Percentiles rank a stretch among this genome's conserved stretches.
These are phyloP conservation scores for Entoloma clypeatum DNA, from an alignment of 1,284 basidiomycete species.

Conservation along the genomic window DNA sequence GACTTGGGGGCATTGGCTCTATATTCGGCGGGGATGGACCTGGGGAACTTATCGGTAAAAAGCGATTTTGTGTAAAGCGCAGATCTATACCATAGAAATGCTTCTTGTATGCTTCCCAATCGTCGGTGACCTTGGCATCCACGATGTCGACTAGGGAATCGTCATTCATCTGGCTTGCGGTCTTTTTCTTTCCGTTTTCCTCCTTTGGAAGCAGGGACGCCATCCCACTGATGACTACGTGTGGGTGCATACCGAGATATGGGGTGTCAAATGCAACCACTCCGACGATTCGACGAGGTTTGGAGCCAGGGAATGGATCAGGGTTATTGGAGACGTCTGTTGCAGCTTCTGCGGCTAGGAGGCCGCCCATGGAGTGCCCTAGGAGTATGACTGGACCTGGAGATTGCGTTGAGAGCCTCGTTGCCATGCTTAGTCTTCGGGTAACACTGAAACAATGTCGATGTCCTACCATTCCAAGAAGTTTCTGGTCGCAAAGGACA, in stretches of 20 bases:
- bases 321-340: conserved; percentile 36
- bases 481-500: conserved; percentile 44
- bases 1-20: conserved; percentile 15
- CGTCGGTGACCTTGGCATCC: conserved; percentile 40
- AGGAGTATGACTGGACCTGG: conserved; percentile 51
- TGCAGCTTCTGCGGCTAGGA: conserved; percentile 52
- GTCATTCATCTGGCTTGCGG: conserved; percentile 43
- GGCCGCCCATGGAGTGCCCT: conserved; percentile 58
- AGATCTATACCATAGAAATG: conserved; percentile 27
- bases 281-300: conserved; percentile 44
- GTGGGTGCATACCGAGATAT: conserved; percentile 57
- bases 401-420: conserved; percentile 49
- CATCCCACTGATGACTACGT: conserved; percentile 53
- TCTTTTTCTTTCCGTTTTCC: conserved; percentile 24
- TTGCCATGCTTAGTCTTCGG: neutral
- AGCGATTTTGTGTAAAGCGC: conserved; percentile 14
- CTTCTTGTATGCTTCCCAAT: conserved; percentile 43
- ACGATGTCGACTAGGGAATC: too few relatives aligned
- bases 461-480: conserved; percentile 46
- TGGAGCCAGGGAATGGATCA: conserved; percentile 21
- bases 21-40: conserved; percentile 16
- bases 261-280: conserved; percentile 54
- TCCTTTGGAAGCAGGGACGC: conserved; percentile 45
- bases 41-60: conserved; percentile 12
- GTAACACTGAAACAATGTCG: conserved; percentile 1